These are phyloP conservation scores for Zymoseptoria brevis DNA, from an alignment of 2,329 filamentous ascomycete genomes.

Conservation along the genomic window DNA sequence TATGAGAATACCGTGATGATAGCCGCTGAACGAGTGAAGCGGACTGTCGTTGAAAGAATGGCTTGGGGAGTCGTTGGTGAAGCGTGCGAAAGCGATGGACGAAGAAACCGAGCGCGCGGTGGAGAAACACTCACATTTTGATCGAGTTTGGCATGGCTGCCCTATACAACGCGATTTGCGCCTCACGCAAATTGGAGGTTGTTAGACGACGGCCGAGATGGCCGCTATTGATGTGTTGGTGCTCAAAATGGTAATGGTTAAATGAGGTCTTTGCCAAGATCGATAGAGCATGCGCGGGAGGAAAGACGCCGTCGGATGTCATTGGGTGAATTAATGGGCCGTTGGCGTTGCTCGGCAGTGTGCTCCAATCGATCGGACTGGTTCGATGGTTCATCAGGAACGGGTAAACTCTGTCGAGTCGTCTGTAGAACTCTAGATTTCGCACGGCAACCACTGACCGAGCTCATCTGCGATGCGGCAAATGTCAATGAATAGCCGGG, in stretches of 20 bases:
- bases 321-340: neutral
- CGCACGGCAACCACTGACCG: neutral
- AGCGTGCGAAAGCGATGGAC: neutral
- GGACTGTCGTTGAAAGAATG: slow-evolving; percentile 15
- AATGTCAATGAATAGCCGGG: neutral
- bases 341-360: neutral
- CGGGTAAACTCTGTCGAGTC: neutral
- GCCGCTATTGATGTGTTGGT: neutral
- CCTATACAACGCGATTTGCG: neutral
- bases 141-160: neutral
- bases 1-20: slow-evolving; percentile 11
- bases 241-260: neutral
- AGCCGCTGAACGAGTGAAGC: slow-evolving; percentile 23
- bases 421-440: neutral
- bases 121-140: neutral
- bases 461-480: too few relatives aligned
- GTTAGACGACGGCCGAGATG: neutral
- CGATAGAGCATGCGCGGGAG: neutral
- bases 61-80: slow-evolving; percentile 1
- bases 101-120: neutral
- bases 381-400: neutral
- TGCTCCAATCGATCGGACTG: neutral
- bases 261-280: neutral
- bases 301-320: neutral
- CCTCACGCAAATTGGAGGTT: neutral